Percentiles rank a stretch among this genome's conserved stretches.
These are phyloP conservation scores for Leccinum rimulosum DNA, from an alignment of 768 basidiomycete species.

Conservation along the genomic window DNA sequence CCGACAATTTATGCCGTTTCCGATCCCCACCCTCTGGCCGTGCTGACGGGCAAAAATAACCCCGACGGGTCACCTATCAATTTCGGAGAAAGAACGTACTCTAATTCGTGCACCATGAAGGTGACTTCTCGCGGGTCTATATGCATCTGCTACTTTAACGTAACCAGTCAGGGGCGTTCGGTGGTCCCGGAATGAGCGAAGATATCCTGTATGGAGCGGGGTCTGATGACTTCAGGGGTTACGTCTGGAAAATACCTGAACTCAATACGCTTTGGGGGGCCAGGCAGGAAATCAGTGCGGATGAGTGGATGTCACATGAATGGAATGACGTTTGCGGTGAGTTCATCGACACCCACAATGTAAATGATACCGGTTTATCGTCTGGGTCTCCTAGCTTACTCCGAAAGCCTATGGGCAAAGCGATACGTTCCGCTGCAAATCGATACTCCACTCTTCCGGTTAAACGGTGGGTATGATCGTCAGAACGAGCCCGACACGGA, in stretches of 20 bases:
- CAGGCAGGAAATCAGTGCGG: slow-evolving; percentile 44
- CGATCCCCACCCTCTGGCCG: slow-evolving; percentile 68
- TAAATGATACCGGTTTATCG: no score
- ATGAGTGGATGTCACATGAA: slow-evolving; percentile 43
- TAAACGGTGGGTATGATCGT: slow-evolving; percentile 47
- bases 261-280: slow-evolving; percentile 40
- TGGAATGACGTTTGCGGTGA: slow-evolving; percentile 33
- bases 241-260: slow-evolving; percentile 74
- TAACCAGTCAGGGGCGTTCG: slow-evolving; percentile 71
- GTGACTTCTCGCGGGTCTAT: slow-evolving; percentile 31
- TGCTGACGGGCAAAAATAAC: slow-evolving; percentile 56
- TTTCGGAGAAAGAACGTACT: slow-evolving; percentile 51
- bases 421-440: slow-evolving; percentile 61
- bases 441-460: slow-evolving; percentile 56
- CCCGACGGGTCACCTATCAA: slow-evolving; percentile 54
- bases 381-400: slow-evolving; percentile 40
- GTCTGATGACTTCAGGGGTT: slow-evolving; percentile 79
- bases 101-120: slow-evolving; percentile 79
- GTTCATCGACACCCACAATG: slow-evolving; percentile 11
- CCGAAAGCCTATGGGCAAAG: slow-evolving; percentile 36
- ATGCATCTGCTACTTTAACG: not conserved
- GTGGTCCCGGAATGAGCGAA: slow-evolving; percentile 49
- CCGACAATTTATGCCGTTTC: slow-evolving; percentile 69
- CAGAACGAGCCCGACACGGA: not conserved
- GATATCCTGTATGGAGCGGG: slow-evolving; percentile 71